These are phyloP conservation scores for Harringtonia aguacate DNA, from an alignment of 2,329 filamentous ascomycete species.

Conservation along the genomic window DNA sequence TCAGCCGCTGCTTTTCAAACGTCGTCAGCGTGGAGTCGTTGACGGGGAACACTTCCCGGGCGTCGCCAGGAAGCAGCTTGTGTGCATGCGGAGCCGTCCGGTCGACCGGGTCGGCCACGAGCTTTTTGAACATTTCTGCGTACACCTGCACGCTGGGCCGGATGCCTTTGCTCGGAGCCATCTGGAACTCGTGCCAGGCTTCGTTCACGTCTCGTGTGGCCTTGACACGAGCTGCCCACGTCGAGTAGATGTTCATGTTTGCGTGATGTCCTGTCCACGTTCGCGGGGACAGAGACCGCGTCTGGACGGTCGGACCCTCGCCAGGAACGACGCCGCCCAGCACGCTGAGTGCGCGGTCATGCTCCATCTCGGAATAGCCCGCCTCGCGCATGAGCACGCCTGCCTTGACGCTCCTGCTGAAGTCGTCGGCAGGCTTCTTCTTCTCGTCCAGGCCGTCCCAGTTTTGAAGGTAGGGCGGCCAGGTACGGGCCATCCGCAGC, in stretches of 20 bases:
- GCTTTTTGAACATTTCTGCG: slow-evolving; percentile 49
- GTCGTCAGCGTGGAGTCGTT: slow-evolving; percentile 48
- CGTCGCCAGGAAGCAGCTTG: slow-evolving; percentile 45
- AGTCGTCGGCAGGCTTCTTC: slow-evolving; percentile 37
- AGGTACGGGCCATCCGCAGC: slow-evolving; percentile 36
- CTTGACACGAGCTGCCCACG: slow-evolving; percentile 46
- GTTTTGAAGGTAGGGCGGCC: slow-evolving; percentile 49
- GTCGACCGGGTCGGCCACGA: slow-evolving; percentile 26
- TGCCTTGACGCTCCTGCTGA: slow-evolving; percentile 41
- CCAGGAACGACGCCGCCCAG: slow-evolving; percentile 41
- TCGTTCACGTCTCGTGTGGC: slow-evolving; percentile 51
- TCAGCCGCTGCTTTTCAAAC: slow-evolving; percentile 52
- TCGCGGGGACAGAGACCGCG: slow-evolving; percentile 25
- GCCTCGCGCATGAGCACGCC: slow-evolving; percentile 44
- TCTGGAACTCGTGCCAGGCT: slow-evolving; percentile 43
- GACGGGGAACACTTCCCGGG: slow-evolving; percentile 41
- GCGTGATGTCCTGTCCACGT: slow-evolving; percentile 17
- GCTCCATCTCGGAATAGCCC: slow-evolving; percentile 36
- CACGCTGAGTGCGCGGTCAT: slow-evolving; percentile 38
- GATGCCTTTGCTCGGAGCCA: slow-evolving; percentile 21
- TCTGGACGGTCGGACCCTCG: slow-evolving; percentile 47
- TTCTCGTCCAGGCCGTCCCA: slow-evolving; percentile 50
- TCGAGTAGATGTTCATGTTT: slow-evolving; percentile 23
- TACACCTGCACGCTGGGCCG: slow-evolving; percentile 36
- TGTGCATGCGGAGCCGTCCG: slow-evolving; percentile 1